Conservation (phyloP, 768 basidiomycete species). For the Daedalea quercina region DNA sequence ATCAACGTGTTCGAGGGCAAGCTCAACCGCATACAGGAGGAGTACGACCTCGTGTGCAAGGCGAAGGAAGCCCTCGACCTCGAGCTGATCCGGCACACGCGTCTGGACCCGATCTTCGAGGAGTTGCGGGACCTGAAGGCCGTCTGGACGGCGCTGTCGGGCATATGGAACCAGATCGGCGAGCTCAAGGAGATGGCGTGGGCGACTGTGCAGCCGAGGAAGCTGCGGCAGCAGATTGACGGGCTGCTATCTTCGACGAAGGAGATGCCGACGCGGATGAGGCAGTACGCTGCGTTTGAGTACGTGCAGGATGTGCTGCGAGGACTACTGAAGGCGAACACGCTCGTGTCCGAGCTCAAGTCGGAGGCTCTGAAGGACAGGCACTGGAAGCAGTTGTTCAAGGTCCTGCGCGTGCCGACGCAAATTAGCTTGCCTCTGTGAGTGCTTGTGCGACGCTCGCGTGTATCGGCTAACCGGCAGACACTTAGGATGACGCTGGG, state of each 20-base stretch:
- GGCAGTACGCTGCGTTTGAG: constrained; percentile 98
- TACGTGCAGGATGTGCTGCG: constrained; percentile 91
- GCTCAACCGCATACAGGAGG: constrained; percentile 83
- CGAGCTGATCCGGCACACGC: constrained; percentile 83
- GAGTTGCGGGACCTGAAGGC: constrained; percentile 95
- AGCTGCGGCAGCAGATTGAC: constrained; percentile 90
- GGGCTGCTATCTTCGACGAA: constrained; percentile 88
- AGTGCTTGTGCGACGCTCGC: constrained; percentile 9
- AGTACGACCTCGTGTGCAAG: constrained; percentile 90
- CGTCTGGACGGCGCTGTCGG: constrained; percentile 97
- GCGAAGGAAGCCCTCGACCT: constrained; percentile 97
- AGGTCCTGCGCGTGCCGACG: constrained; percentile 67
- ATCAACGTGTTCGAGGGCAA: constrained; percentile 95
- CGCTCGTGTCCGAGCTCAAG: constrained; percentile 88
- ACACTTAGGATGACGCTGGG: constrained; percentile 81
- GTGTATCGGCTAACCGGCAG: not conserved
- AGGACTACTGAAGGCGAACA: constrained; percentile 82
- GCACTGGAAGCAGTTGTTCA: constrained; percentile 98
- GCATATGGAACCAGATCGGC: constrained; percentile 90
- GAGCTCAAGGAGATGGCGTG: constrained; percentile 86
- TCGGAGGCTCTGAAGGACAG: constrained; percentile 96
- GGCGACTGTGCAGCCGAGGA: constrained; percentile 91
- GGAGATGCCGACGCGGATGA: constrained; percentile 98
- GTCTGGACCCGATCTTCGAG: constrained; percentile 90
- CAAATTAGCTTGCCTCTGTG: constrained; percentile 74